Base-by-base conservation (phyloP, 805 yeast genomes). In the Scheffersomyces coipomensis region DNA sequence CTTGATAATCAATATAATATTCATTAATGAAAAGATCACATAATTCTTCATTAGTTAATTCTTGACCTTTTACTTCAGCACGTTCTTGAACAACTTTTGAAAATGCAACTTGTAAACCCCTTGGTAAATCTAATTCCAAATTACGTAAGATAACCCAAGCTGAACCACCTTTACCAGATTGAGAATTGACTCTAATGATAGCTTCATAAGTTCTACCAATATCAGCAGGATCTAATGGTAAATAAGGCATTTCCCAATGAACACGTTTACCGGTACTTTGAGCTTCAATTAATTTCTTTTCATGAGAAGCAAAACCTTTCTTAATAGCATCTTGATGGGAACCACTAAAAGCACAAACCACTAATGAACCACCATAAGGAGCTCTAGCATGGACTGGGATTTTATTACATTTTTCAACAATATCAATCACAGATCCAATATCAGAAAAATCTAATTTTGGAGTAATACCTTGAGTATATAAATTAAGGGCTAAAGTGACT, bases 171-270 rank as follows among this genome's bases (percentile, higher is more conserved):
- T 86, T 86, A 45, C 95, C 95, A 19, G 87, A 78, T 65, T 86
- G 95, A 10, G 93, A 85, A 64, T 86, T 86, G 59, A 86, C 93
- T 56, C 95, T 79, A 51, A 86, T 86, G 40, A 87, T 85, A n/a
- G 95, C 93, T 64, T 87, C 95, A 66, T 87, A 87, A n/a, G 84
- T 84, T 60, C 93, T 78, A 37, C 95, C 95, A 52, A 86, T 82
- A 59, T 87, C 95, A 49, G 77, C 72, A 33, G 95, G 95, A 57
- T 86, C 95, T 55, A 87, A 72, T 21, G 95, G 95, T 49, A 86
- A 73, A 64, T 86, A 86, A 15, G 95, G 95, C 42, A 86, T 71
- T 51, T 76, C 71, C 95, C 95, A 86, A 37, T 58, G 60, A 31
- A 64, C 65, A 18, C 63, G 55, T 38, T 68, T 65, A 11, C 60